Evolutionary conservation across 2,329 filamentous ascomycete species (phyloP).

Genomic region (Diplocarpon rosae): DNA sequence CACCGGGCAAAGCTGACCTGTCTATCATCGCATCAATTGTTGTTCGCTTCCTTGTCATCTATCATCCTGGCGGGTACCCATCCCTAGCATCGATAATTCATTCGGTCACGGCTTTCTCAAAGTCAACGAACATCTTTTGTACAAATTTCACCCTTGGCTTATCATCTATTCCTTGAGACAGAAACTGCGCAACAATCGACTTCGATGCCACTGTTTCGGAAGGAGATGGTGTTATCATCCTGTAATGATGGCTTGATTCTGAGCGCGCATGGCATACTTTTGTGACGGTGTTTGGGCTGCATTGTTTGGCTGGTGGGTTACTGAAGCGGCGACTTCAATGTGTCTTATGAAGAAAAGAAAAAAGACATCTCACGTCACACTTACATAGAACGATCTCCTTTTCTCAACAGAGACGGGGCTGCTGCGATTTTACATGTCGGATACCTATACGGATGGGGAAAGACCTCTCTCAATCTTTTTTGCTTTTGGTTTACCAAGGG

Average conservation of each 20-base stretch:
- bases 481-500: conserved; percentile 16
- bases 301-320: conserved; percentile 23
- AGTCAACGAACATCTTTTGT: conserved; percentile 29
- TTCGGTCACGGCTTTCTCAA: conserved; percentile 19
- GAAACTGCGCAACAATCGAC: conserved; percentile 22
- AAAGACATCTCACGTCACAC: conserved; percentile 23
- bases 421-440: conserved; percentile 17
- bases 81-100: conserved; percentile 24
- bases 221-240: conserved; percentile 22
- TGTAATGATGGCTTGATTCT: conserved; percentile 24
- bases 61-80: conserved; percentile 24
- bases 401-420: conserved; percentile 19
- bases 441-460: conserved; percentile 22
- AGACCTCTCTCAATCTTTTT: conserved; percentile 24
- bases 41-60: conserved; percentile 24
- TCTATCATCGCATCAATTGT: conserved; percentile 22
- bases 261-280: conserved; percentile 27
- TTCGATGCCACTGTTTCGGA: conserved; percentile 28
- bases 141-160: conserved; percentile 22
- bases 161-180: conserved; percentile 25
- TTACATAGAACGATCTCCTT: conserved; percentile 28
- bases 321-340: conserved; percentile 28
- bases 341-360: conserved; percentile 26
- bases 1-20: conserved; percentile 16
- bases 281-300: conserved; percentile 27